A percentile compares a stretch with the other conserved stretches of the same genome.
These are phyloP conservation scores for Alternaria gansuensis DNA, from an alignment of 2,329 filamentous ascomycete genomes.

Conservation along the genomic window DNA sequence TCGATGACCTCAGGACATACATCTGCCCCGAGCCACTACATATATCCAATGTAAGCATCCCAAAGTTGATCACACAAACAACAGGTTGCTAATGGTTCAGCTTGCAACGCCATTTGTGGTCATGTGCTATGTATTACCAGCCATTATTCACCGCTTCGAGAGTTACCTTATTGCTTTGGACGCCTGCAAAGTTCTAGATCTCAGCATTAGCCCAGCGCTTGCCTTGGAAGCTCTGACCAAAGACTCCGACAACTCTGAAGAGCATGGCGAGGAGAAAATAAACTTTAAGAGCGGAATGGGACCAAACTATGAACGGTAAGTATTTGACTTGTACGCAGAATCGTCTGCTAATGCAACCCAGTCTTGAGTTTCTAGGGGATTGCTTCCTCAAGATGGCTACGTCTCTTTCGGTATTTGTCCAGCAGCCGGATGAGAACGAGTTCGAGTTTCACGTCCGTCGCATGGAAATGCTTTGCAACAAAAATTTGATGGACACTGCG, in stretches of 20 bases:
- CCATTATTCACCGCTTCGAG: conserved; percentile 85
- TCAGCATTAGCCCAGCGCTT: conserved; percentile 71
- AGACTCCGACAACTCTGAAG: conserved; percentile 83
- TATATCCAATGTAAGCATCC: conserved; percentile 73
- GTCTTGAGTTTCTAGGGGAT: conserved; percentile 88
- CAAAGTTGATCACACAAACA: neutral
- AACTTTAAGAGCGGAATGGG: conserved; percentile 88
- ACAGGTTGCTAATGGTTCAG: conserved; percentile 54
- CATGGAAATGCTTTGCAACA: conserved; percentile 91
- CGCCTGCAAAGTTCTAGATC: conserved; percentile 70
- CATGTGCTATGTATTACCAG: conserved; percentile 79
- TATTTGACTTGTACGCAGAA: neutral
- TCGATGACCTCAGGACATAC: conserved; percentile 65
- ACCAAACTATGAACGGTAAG: conserved; percentile 83
- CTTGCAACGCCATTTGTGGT: conserved; percentile 74
- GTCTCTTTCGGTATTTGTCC: conserved; percentile 83
- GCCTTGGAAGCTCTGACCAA: conserved; percentile 93
- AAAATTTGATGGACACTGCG: conserved; percentile 83
- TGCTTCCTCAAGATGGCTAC: conserved; percentile 96
- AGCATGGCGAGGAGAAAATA: conserved; percentile 71
- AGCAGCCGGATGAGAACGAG: conserved; percentile 79
- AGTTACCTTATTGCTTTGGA: conserved; percentile 82
- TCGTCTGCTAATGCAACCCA: neutral
- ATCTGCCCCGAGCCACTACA: conserved; percentile 79
- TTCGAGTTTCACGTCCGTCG: conserved; percentile 88